These are phyloP conservation scores for Murraya paniculata DNA, from an alignment of 345 rosid genomes.

Conservation along the genomic window DNA sequence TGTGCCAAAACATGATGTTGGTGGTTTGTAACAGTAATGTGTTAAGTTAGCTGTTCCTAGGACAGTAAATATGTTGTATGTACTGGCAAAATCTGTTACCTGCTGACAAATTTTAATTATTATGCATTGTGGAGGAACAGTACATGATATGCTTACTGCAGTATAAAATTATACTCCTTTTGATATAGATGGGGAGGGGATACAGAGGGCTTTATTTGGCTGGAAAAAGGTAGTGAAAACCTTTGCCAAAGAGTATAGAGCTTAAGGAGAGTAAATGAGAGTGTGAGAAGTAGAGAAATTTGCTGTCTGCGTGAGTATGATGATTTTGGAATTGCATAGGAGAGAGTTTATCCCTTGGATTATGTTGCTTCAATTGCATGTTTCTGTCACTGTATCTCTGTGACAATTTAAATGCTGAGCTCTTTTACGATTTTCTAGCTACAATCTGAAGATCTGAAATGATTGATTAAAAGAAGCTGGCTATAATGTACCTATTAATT, in stretches of 20 bases:
- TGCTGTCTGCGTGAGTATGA: neutral
- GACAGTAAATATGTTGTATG: neutral
- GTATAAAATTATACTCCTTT: neutral
- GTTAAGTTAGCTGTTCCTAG: neutral
- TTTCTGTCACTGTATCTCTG: neutral
- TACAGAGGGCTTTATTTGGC: neutral
- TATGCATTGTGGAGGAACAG: neutral
- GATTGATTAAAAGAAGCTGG: slow-evolving; percentile 6
- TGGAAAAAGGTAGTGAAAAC: neutral
- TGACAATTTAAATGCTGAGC: neutral
- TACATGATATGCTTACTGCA: neutral
- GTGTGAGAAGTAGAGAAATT: neutral
- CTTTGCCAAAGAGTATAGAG: neutral
- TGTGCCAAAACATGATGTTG: neutral
- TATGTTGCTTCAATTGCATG: neutral
- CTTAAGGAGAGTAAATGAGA: neutral
- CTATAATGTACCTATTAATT: neutral
- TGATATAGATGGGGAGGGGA: neutral
- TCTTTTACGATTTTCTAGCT: neutral
- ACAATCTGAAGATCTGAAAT: neutral
- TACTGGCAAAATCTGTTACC: neutral
- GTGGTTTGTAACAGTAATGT: neutral
- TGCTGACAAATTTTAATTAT: neutral
- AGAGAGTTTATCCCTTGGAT: neutral
- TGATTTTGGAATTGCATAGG: neutral